Conservation (phyloP, 1,139 yeast genomes). For the Blastobotrys indianensis region DNA sequence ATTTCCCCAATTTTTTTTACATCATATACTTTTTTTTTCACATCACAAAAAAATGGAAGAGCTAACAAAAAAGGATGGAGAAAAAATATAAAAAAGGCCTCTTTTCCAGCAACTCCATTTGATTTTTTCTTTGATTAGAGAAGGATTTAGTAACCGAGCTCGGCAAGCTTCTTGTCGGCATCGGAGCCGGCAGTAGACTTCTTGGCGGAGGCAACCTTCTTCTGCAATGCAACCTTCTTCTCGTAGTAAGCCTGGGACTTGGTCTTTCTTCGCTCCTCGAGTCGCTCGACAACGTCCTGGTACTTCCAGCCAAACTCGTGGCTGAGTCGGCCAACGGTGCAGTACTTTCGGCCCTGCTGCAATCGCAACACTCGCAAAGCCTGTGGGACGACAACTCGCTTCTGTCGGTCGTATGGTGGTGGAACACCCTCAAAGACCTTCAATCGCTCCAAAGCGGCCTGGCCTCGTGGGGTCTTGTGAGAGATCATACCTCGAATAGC, state of each 20-base stretch:
- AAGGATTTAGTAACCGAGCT: constrained; percentile 60
- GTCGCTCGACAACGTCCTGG: constrained; percentile 95
- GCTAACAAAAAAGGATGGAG: not conserved
- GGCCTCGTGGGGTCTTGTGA: constrained; percentile 99
- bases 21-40: too few species aligned
- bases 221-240: constrained; percentile 93
- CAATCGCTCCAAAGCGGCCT: constrained; percentile 98
- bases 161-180: constrained; percentile 68
- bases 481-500: constrained; percentile 99
- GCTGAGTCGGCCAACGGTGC: constrained; percentile 95
- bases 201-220: constrained; percentile 84
- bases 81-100: not conserved
- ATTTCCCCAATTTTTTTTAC: too few species aligned
- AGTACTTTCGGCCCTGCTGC: constrained; percentile 99
- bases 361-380: constrained; percentile 99
- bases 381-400: constrained; percentile 99
- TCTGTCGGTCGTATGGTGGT: constrained; percentile 99
- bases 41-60: not conserved
- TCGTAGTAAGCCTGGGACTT: constrained; percentile 99
- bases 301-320: constrained; percentile 99
- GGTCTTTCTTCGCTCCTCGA: constrained; percentile 99
- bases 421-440: constrained; percentile 99
- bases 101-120: not conserved
- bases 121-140: not conserved
- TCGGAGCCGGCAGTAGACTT: constrained; percentile 71